Percentiles rank a stretch among this genome's conserved stretches.
These are phyloP conservation scores for Cornus florida DNA, from an alignment of 148 eudicot genomes.

Conservation along the genomic window DNA sequence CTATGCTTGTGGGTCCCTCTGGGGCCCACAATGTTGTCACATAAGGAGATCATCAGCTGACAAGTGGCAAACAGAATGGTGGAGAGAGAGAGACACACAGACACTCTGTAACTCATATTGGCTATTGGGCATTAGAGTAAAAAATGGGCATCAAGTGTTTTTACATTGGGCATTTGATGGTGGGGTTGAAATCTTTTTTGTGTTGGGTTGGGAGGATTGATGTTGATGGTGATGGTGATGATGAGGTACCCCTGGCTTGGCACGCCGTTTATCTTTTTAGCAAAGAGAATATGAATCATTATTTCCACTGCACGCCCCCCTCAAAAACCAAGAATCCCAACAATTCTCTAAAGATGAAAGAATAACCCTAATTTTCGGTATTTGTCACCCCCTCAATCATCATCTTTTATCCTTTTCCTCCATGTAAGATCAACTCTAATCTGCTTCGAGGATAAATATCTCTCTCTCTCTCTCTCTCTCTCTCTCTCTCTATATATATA, in stretches of 20 bases:
- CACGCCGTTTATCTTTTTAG: constrained; percentile 41
- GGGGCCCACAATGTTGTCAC: not conserved
- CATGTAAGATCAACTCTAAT: not conserved
- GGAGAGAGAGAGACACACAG: too few relatives aligned
- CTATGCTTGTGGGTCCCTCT: not conserved
- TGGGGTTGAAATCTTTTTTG: constrained; percentile 10
- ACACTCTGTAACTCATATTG: too few relatives aligned
- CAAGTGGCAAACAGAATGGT: constrained; percentile 7
- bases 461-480: too few relatives aligned
- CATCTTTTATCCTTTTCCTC: constrained; percentile 31
- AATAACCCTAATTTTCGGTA: constrained; percentile 33
- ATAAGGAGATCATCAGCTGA: constrained; percentile 5
- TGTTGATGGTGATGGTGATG: constrained; percentile 36
- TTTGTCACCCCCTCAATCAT: constrained; percentile 34
- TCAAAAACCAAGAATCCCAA: constrained; percentile 12
- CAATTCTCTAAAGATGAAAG: constrained; percentile 21
- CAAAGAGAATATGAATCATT: constrained; percentile 42
- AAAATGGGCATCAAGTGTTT: too few relatives aligned
- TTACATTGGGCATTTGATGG: not conserved
- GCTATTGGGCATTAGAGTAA: not conserved
- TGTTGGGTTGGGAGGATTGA: constrained; percentile 8
- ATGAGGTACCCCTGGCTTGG: constrained; percentile 42
- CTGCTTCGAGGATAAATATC: not conserved
- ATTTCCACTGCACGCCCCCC: constrained; percentile 37
- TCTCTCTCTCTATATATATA: too few relatives aligned